These are phyloP conservation scores for Alternaria infectoria DNA, from an alignment of 2,329 filamentous ascomycete genomes.

Conservation along the genomic window DNA sequence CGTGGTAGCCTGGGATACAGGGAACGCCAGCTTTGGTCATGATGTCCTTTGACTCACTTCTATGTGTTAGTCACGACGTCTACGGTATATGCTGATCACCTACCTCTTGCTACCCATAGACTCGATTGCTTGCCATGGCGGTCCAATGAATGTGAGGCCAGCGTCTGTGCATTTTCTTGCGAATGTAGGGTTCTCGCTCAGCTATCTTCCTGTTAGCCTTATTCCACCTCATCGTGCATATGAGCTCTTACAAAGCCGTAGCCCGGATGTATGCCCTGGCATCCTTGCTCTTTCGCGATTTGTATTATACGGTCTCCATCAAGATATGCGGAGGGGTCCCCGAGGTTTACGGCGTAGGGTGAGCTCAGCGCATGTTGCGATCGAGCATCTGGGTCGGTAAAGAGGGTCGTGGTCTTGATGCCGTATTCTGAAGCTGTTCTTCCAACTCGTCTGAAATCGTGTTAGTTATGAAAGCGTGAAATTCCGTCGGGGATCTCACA, in stretches of 20 bases:
- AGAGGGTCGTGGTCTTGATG: slow-evolving; percentile 91
- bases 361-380: slow-evolving; percentile 89
- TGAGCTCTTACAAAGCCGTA: slow-evolving; percentile 74
- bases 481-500: slow-evolving; percentile 54
- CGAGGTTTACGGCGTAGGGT: slow-evolving; percentile 82
- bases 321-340: slow-evolving; percentile 83
- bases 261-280: slow-evolving; percentile 91
- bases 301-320: slow-evolving; percentile 92
- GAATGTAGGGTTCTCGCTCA: slow-evolving; percentile 92
- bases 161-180: slow-evolving; percentile 87
- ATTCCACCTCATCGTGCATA: background rate
- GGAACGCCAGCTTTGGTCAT: slow-evolving; percentile 95
- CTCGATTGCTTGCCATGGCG: slow-evolving; percentile 76
- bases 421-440: slow-evolving; percentile 86
- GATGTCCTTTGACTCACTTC: slow-evolving; percentile 84
- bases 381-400: slow-evolving; percentile 86
- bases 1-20: slow-evolving; percentile 96
- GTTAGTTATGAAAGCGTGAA: background rate
- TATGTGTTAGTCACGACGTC: slow-evolving; percentile 9
- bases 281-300: slow-evolving; percentile 83
- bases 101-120: slow-evolving; percentile 90
- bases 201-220: slow-evolving; percentile 34
- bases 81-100: background rate
- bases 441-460: slow-evolving; percentile 72
- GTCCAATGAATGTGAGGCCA: slow-evolving; percentile 92